Percentiles rank a stretch among this genome's conserved stretches.
These are phyloP conservation scores for Talaromyces verruculosus DNA, from an alignment of 2,329 filamentous ascomycete genomes.

Conservation along the genomic window DNA sequence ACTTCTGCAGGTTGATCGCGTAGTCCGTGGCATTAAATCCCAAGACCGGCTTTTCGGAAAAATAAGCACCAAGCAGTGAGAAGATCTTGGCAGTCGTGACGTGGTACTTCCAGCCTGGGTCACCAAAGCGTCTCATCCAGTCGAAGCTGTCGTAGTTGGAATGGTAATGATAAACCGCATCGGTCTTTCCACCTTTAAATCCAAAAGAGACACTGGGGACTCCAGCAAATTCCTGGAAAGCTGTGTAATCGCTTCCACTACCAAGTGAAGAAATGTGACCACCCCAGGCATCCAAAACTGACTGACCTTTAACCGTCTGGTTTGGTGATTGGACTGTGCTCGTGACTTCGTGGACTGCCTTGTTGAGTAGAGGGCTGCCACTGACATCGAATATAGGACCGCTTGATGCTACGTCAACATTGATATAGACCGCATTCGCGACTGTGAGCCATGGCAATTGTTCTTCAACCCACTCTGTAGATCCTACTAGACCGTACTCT, in stretches of 20 bases:
- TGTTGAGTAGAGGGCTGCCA: constrained; percentile 74
- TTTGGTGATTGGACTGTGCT: constrained; percentile 68
- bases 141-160: constrained; percentile 79
- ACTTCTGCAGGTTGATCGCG: constrained; percentile 54
- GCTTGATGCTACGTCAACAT: constrained; percentile 73
- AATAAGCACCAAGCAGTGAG: constrained; percentile 60
- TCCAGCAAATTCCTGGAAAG: constrained; percentile 71
- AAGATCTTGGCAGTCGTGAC: constrained; percentile 65
- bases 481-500: constrained; percentile 83
- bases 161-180: constrained; percentile 71
- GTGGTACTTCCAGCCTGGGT: constrained; percentile 62
- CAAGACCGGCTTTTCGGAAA: constrained; percentile 63
- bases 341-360: constrained; percentile 67
- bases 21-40: constrained; percentile 66
- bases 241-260: constrained; percentile 71
- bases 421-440: constrained; percentile 77
- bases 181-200: constrained; percentile 49
- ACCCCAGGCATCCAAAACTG: constrained; percentile 67
- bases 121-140: constrained; percentile 80
- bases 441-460: constrained; percentile 75
- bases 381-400: constrained; percentile 64
- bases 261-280: constrained; percentile 65
- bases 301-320: constrained; percentile 68
- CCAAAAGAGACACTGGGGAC: constrained; percentile 65
- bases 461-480: constrained; percentile 92